Base-by-base conservation (phyloP, 2,329 filamentous ascomycete genomes). In the Diplodia sapinea region DNA sequence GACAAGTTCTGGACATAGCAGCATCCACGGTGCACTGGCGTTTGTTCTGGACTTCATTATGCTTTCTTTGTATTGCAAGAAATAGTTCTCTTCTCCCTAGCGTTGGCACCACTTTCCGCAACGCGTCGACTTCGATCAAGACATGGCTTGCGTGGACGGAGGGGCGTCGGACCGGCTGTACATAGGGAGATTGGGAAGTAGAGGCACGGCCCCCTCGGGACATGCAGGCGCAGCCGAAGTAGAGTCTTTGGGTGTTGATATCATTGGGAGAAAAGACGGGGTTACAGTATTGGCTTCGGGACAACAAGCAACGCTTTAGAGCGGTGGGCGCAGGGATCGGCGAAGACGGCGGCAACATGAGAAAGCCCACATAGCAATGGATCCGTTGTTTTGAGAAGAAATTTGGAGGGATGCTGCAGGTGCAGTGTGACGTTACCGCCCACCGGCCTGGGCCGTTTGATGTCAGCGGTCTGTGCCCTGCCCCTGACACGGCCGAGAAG, bases 21-120 rank as follows among this genome's bases (percentile, higher is more conserved):
- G 59, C 59, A 63, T 63, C 38, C 50, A 38, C 13, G 59, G 59
- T 49, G 59, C 31, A 38, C 17, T 11, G 59, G 59, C 59, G 59
- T 63, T 38, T 17, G n/a, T 17, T 50, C 15, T 62, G 26, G 2
- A 3, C 3, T 33, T 61, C 17, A 20, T 43, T 17, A 15, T 29
- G n/a, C 50, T 51, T 47, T 20, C 50, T 51, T 47, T 20, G n/a
- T 51, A 62, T 63, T 31, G 12, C n/a, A 63, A 31, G 59, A 63
- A 51, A 63, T 31, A 31, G 17, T 63, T 52, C 13, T 49, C 47
- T 61, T 29, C 20, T 38, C 40, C 52, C 31, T 38, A 31, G 47
- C 12, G 47, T n/a, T 36, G 40, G 40, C 26, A 61, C 5, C 3
- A 3, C 23, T 61, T 29, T 55, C 36, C 20, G 29, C 23, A n/a